Evolutionary conservation across 192 early-diverging fungal species (phyloP).

Genomic region (Pilobolus umbonatus): DNA sequence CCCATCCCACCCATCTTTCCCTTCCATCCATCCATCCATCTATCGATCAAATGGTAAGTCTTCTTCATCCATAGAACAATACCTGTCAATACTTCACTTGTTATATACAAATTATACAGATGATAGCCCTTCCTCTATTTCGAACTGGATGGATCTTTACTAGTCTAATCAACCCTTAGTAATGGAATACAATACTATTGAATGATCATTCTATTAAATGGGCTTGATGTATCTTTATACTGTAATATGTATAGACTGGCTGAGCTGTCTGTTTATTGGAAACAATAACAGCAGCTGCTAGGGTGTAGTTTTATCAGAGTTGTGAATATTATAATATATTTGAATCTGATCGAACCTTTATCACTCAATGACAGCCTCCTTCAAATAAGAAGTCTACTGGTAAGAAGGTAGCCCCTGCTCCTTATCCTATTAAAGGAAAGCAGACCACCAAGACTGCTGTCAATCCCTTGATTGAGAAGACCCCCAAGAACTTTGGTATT

Average conservation of each 20-base stretch:
- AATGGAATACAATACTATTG: background rate
- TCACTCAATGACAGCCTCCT: constrained; percentile 19
- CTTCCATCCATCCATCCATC: constrained; percentile 14
- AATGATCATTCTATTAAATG: background rate
- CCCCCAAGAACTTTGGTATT: constrained; percentile 91
- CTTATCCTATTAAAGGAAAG: constrained; percentile 68
- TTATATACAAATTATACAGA: background rate
- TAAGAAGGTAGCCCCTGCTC: constrained; percentile 92
- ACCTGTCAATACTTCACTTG: constrained; percentile 3
- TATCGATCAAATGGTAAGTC: constrained; percentile 12
- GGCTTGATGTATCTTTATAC: background rate
- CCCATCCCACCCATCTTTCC: too few species aligned
- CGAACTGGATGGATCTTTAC: background rate
- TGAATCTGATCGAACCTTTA: constrained; percentile 18
- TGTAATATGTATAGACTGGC: constrained; percentile 1
- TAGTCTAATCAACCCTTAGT: background rate
- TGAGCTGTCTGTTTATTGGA: constrained; percentile 10
- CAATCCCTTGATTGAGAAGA: constrained; percentile 94
- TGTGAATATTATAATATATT: constrained; percentile 17
- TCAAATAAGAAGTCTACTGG: constrained; percentile 50
- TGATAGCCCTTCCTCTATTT: background rate
- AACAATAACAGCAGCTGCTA: constrained; percentile 6
- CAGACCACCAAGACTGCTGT: constrained; percentile 59
- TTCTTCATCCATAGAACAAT: background rate
- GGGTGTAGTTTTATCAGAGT: constrained; percentile 19